Conservation (phyloP, 1,284 basidiomycete species). For the Ustilago crameri region DNA sequence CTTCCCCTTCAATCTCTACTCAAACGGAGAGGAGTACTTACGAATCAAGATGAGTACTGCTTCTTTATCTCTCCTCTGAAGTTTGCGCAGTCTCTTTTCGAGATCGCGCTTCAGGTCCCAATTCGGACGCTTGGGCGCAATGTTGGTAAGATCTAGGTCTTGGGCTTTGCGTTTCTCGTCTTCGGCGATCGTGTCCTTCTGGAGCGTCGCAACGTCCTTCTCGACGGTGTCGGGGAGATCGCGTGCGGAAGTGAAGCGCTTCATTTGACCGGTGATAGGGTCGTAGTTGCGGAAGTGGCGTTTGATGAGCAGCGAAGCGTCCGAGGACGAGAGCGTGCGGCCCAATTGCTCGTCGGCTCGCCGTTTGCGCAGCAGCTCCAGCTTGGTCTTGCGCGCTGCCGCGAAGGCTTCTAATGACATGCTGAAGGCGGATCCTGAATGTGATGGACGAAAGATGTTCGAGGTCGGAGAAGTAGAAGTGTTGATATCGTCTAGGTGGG, state of each 20-base stretch:
- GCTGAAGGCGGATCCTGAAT: constrained; percentile 2
- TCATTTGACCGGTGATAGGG: constrained; percentile 61
- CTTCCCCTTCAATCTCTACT: neutral
- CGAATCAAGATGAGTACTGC: constrained; percentile 91
- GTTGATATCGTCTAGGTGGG: no score
- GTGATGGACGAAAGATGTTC: no score
- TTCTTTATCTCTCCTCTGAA: constrained; percentile 91
- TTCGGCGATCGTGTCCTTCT: constrained; percentile 83
- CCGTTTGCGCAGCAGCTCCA: constrained; percentile 81
- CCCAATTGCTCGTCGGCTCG: constrained; percentile 72
- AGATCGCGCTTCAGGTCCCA: constrained; percentile 97
- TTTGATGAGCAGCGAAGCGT: constrained; percentile 43
- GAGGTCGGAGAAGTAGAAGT: no score
- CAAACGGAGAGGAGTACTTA: constrained; percentile 67
- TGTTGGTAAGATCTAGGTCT: constrained; percentile 93
- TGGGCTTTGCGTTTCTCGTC: constrained; percentile 85
- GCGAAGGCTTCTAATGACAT: constrained; percentile 77
- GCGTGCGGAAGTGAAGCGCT: constrained; percentile 70
- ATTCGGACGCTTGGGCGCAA: constrained; percentile 93
- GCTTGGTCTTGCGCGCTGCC: constrained; percentile 84
- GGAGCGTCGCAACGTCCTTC: constrained; percentile 82
- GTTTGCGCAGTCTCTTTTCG: constrained; percentile 84
- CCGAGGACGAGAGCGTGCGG: constrained; percentile 1
- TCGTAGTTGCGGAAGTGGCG: constrained; percentile 67
- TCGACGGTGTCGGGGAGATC: constrained; percentile 87